A percentile compares a stretch with the other conserved stretches of the same genome.
phyloP scores from a whole-genome alignment of 148 eudicot genomes.

The Fallopia convolvulus region DNA sequence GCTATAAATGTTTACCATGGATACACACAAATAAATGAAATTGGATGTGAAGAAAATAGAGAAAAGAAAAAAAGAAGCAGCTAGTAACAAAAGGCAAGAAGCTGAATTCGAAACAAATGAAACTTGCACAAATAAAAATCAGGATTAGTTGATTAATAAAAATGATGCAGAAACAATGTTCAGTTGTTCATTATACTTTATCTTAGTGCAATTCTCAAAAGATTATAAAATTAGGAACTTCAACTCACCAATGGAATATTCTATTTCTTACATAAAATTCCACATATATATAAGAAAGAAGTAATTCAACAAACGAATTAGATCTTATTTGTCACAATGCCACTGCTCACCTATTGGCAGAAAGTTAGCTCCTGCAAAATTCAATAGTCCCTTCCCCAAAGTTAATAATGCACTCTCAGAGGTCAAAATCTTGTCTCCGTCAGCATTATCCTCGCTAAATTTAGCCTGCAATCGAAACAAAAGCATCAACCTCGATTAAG shows the following conservation, averaged over 20 bases:
- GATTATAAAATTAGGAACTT: neutral
- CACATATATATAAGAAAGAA: neutral
- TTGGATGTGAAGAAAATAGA: neutral
- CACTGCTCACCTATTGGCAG: constrained; percentile 25
- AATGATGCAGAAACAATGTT: neutral
- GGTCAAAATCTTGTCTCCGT: constrained; percentile 3
- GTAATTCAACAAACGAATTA: neutral
- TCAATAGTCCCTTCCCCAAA: constrained; percentile 21
- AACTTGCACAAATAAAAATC: neutral
- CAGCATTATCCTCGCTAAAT: constrained; percentile 1
- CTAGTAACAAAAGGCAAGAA: neutral
- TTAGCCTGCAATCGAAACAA: neutral
- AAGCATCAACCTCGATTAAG: neutral
- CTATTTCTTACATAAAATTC: neutral
- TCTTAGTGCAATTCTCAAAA: neutral
- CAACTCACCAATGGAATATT: neutral
- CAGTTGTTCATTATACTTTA: neutral
- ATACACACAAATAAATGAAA: neutral
- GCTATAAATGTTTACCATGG: constrained; percentile 16
- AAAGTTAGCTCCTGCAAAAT: constrained; percentile 26
- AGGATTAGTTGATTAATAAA: neutral
- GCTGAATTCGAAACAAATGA: neutral
- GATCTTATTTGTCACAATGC: neutral
- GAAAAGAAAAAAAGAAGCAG: neutral
- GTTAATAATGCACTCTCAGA: constrained; percentile 13